Conservation (phyloP, 1,284 basidiomycete genomes). For the Pterulicium gracile region DNA sequence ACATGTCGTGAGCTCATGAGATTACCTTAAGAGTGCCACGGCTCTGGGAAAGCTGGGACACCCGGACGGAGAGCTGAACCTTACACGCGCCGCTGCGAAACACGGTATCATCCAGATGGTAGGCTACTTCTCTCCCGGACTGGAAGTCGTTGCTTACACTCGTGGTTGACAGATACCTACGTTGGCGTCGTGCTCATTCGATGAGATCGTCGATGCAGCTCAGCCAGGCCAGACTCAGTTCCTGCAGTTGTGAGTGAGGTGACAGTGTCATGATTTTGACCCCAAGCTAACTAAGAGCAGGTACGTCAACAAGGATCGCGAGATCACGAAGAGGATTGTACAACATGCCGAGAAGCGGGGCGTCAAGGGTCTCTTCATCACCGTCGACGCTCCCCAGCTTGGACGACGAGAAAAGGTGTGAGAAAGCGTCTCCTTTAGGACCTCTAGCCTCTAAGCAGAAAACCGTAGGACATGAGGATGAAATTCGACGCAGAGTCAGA, state of each 20-base stretch:
- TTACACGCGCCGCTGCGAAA: slow-evolving; percentile 63
- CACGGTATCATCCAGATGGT: slow-evolving; percentile 86
- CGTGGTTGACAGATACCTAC: slow-evolving; percentile 62
- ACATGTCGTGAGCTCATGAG: slow-evolving; percentile 2
- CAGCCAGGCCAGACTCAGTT: slow-evolving; percentile 68
- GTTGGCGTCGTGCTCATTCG: slow-evolving; percentile 81
- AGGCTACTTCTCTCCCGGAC: slow-evolving; percentile 9
- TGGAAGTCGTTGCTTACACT: neutral
- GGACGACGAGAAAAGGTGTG: slow-evolving; percentile 76
- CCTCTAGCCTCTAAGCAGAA: neutral
- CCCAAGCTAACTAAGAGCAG: slow-evolving; percentile 20
- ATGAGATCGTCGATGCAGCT: slow-evolving; percentile 80
- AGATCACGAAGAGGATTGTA: slow-evolving; percentile 74
- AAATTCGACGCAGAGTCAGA: slow-evolving; percentile 86
- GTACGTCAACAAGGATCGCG: slow-evolving; percentile 81
- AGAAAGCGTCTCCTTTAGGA: slow-evolving; percentile 2
- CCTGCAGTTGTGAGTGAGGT: slow-evolving; percentile 65
- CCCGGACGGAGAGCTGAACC: slow-evolving; percentile 63
- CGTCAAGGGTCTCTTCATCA: slow-evolving; percentile 82
- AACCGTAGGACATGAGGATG: slow-evolving; percentile 79
- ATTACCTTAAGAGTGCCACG: slow-evolving; percentile 48
- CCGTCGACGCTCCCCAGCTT: slow-evolving; percentile 88
- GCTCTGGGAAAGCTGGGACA: slow-evolving; percentile 76
- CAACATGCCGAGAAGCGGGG: slow-evolving; percentile 78
- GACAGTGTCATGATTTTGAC: too few species aligned